Base-by-base conservation (phyloP, 495 filamentous ascomycete genomes). In the Annulohypoxylon moriforme region DNA sequence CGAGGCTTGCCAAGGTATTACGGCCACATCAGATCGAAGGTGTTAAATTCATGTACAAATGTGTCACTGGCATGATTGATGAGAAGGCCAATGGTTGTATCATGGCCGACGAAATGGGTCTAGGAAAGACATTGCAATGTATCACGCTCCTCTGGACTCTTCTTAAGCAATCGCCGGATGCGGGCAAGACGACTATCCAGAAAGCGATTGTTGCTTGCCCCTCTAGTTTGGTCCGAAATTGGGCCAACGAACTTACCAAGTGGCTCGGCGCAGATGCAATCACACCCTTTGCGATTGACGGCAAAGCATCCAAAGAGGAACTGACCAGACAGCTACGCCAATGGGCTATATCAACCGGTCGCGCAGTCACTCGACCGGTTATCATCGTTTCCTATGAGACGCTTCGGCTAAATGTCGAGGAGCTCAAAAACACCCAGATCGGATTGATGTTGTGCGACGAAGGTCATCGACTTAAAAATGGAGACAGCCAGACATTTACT, bases 351-450 rank as follows among this genome's bases (percentile, higher is more conserved):
- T 88, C 96, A 10, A 93, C 86, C 42, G 96, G 96, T 4, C 91
- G 96, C 42, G 86, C 94, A n/a, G 89, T 99, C 20, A 94, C 94
- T 20, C 86, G 96, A 31, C 96, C 96, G 4, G 93, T 98, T n/a
- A 90, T 99, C n/a, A 99, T 99, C 56, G 94, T 99, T 55, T 98
- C 96, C 1, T 99, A 99, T 76, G 96, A 99, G 76, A 98, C 96
- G 0, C 85, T 99, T 4, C 91, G 96, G 20, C 82, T 98, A 57
- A 94, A 99, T 68, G 91, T 93, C 7, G 92, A 93, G n/a, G 90
- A 95, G 70, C 86, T 99, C 44, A 92, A 89, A 57, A 89, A 94
- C 62, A 92, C 91, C 1, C 90, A 90, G 1, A 98, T 99, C 71
- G 96, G 96, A 5, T 82, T 99, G 9, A 90, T 99, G 77, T 87